Evolutionary conservation across 371 early-diverging fungal species (phyloP), one percentile per base, ranked within the genome.

Genomic region (Apophysomyces elegans): DNA sequence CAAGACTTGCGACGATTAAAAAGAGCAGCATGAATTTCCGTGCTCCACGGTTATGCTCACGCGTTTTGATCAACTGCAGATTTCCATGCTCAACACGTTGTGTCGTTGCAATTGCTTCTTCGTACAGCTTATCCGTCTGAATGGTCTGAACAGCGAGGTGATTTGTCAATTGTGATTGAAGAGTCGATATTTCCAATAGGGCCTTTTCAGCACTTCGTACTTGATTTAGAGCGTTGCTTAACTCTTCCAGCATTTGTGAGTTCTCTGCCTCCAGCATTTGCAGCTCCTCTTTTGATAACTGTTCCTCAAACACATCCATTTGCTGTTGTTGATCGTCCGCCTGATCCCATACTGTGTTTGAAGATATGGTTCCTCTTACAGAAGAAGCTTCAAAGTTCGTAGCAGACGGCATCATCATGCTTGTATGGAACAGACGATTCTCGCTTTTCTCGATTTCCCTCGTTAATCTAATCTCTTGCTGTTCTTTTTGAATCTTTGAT

Each of bases 111-210:
- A 89, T 76, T 12, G 91, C 86, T 56, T 90, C 90, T 9, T 80
- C 84, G 69, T 91, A 89, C 5, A 91, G 71, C 56, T 68, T 79
- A 72, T 91, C 91, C 0, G 91, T 89, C 64, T 88, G 88, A 47
- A 81, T 76, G 26, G 89, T 87, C 68, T 91, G 91, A 0, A 79
- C 82, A 6, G 83, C 83, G n/a, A 91, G 71, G 71, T 91, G 89
- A 59, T 72, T 83, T 3, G 88, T 78, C 60, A 91, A 71, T 58
- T 88, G 86, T 7, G 80, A 75, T 68, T 90, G 90, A 41, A 91
- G 70, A 3, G 84, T 81, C 7, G 91, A 87, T 39, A 91, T 91
- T 68, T 91, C 91, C 36, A 86, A 61, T 44, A 91, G 69, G 21
- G 91, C 87, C 54, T 84, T 83, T 71, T 91, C 90, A 7, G 89